These are phyloP conservation scores for Colletotrichum destructivum DNA, from an alignment of 2,329 filamentous ascomycete species.

Conservation along the genomic window DNA sequence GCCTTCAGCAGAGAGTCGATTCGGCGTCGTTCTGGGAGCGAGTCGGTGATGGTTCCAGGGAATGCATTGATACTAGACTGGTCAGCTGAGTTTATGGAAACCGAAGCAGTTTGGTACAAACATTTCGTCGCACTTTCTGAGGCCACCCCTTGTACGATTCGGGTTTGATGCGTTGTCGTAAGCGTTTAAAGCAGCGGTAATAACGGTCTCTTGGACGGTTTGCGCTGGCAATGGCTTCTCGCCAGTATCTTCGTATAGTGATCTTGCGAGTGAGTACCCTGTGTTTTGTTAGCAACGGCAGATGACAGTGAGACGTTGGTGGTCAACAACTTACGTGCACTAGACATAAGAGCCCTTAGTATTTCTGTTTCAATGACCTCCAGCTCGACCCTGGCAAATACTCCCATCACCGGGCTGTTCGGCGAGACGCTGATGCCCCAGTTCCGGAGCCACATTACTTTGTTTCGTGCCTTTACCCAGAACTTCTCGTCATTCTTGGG, in stretches of 20 bases:
- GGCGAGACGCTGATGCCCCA: conserved; percentile 72
- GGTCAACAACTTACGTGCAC: conserved; percentile 66
- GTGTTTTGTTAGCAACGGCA: conserved; percentile 19
- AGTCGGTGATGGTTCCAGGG: conserved; percentile 68
- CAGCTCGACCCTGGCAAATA: conserved; percentile 73
- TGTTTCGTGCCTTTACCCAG: conserved; percentile 74
- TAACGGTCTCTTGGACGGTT: conserved; percentile 72
- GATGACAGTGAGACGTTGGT: background rate
- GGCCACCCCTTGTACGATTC: conserved; percentile 80
- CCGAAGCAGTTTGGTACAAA: conserved; percentile 55
- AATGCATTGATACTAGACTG: conserved; percentile 73
- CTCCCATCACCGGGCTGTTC: conserved; percentile 68
- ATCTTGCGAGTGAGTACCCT: conserved; percentile 76
- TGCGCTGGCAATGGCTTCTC: conserved; percentile 65
- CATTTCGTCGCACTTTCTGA: conserved; percentile 85
- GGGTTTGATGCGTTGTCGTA: conserved; percentile 90
- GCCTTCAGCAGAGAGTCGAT: conserved; percentile 78
- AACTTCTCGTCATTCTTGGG: conserved; percentile 74
- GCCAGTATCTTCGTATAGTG: conserved; percentile 70
- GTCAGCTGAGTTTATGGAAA: conserved; percentile 43
- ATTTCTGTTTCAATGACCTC: conserved; percentile 79
- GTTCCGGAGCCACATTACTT: conserved; percentile 80
- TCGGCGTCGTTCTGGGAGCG: conserved; percentile 65
- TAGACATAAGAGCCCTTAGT: conserved; percentile 76
- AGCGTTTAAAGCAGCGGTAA: conserved; percentile 75